Percentiles rank a stretch among this genome's conserved stretches.
These are phyloP conservation scores for Ogataea hybrid DNA, from an alignment of 1,139 yeast genomes.

Conservation along the genomic window DNA sequence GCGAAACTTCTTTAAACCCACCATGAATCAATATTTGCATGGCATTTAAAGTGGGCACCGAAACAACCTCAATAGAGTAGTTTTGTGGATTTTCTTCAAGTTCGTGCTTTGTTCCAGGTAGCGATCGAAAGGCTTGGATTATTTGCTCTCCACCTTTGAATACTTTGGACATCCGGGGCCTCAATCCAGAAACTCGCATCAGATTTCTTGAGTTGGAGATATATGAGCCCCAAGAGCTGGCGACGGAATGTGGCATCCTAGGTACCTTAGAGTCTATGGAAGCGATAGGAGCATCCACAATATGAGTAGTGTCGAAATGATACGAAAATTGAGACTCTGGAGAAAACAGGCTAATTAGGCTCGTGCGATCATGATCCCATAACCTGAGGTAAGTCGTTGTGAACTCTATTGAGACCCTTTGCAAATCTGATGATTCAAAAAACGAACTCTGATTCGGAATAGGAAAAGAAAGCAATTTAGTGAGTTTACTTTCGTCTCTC, in stretches of 20 bases:
- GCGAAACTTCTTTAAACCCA: constrained; percentile 64
- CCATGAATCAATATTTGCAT: constrained; percentile 83
- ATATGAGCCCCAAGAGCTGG: constrained; percentile 60
- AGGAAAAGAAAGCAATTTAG: constrained; percentile 53
- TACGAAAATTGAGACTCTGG: constrained; percentile 82
- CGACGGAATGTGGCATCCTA: constrained; percentile 13
- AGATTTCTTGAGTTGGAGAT: constrained; percentile 74
- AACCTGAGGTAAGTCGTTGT: constrained; percentile 68
- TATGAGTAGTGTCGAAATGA: constrained; percentile 50
- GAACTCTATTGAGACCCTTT: constrained; percentile 69
- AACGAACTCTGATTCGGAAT: constrained; percentile 53
- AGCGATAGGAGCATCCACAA: constrained; percentile 21
- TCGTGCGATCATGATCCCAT: constrained; percentile 83
- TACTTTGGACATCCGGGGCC: constrained; percentile 54
- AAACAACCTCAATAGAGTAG: constrained; percentile 78
- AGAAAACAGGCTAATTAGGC: constrained; percentile 71
- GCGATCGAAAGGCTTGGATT: constrained; percentile 52
- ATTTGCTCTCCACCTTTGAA: constrained; percentile 74
- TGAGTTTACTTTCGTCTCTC: constrained; percentile 66
- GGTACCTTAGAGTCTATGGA: constrained; percentile 5
- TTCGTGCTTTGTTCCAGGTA: constrained; percentile 78
- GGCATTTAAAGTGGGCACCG: constrained; percentile 70
- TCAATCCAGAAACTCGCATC: constrained; percentile 60
- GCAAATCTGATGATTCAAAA: constrained; percentile 78
- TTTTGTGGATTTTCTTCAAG: constrained; percentile 58